Evolutionary conservation across 2,329 filamentous ascomycete genomes (phyloP), one percentile per base, ranked within the genome.

Genomic region (Sphaerulina populicola): DNA sequence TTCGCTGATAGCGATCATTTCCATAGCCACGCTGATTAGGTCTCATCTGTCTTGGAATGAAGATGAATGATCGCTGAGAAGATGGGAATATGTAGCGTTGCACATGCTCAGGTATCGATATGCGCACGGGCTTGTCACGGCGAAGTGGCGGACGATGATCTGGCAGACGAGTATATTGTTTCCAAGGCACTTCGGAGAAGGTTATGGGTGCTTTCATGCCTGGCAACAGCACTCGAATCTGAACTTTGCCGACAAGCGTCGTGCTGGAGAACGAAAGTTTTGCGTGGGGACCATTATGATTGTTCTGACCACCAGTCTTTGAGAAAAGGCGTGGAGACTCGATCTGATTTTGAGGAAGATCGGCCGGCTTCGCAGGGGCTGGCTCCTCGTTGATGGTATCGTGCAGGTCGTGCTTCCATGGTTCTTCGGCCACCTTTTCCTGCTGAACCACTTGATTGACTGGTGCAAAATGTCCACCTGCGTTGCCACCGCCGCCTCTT

Each of bases 381-480:
- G 53, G 52, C 35, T 62, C 63, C 71, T 68, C 81, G 81, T 51
- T 81, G 72, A 57, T 74, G 66, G 60, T 77, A 69, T 65, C 78
- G 69, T 97, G 93, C 71, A 97, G 88, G 68, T 98, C 93, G 68
- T 98, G 93, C 58, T 88, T 82, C 93, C 93, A 97, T 40, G 80
- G 85, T 15, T 80, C 81, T 66, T 81, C 86, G 21, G 82, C 84
- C 12, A 82, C 80, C 53, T 80, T 81, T 62, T 85, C 80, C 3
- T 54, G 56, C 37, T 58, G 61, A 7, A 57, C 49, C 37, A 58
- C 42, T 29, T 61, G 60, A 43, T 58, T 59, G 12, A 80, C 74
- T 30, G 83, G 83, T 30, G 72, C 67, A 53, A 68, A 73, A 4
- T 71, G 69, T 69, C 70, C 72, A 35, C 81, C 80, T 53, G 81